Evolutionary conservation across 129 eudicot species (phyloP).

Genomic region (Deinandra increscens): DNA sequence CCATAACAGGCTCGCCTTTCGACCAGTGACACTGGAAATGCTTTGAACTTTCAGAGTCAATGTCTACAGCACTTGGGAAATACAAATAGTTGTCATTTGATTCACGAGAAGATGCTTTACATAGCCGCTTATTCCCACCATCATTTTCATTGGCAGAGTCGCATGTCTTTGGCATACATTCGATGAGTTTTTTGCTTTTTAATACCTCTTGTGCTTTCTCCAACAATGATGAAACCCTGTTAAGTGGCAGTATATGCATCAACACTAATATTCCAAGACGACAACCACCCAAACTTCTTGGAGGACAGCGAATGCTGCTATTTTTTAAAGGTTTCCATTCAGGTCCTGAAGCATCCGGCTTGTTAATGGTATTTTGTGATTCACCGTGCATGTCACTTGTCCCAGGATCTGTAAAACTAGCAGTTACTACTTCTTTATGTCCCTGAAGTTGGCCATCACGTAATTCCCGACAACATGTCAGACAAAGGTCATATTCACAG

Average conservation of each 20-base stretch:
- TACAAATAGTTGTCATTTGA: slow-evolving; percentile 49
- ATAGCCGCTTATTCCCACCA: background rate
- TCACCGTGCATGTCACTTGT: slow-evolving; percentile 43
- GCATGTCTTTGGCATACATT: background rate
- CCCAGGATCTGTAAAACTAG: slow-evolving; percentile 27
- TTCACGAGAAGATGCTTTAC: slow-evolving; percentile 51
- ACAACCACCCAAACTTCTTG: slow-evolving; percentile 44
- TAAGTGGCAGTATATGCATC: slow-evolving; percentile 22
- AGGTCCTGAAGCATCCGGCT: background rate
- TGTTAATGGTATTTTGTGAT: background rate
- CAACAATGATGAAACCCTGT: slow-evolving; percentile 40
- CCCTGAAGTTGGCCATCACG: slow-evolving; percentile 48
- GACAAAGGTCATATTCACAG: slow-evolving; percentile 55
- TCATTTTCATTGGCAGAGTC: slow-evolving; percentile 12
- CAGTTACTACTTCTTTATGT: slow-evolving; percentile 28
- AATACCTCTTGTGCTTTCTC: slow-evolving; percentile 34
- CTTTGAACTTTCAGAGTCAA: slow-evolving; percentile 39
- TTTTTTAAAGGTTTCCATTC: slow-evolving; percentile 47
- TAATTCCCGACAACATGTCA: slow-evolving; percentile 59
- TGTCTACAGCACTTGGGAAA: slow-evolving; percentile 47
- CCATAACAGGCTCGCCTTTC: slow-evolving; percentile 67
- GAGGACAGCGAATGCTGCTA: slow-evolving; percentile 59
- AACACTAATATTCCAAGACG: slow-evolving; percentile 41
- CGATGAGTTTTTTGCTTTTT: slow-evolving; percentile 1
- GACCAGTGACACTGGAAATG: slow-evolving; percentile 67